A percentile compares a stretch with the other conserved stretches of the same genome.
Evolutionary conservation across 2,329 filamentous ascomycete genomes (phyloP).

Genomic region (Penicillium brasilianum): DNA sequence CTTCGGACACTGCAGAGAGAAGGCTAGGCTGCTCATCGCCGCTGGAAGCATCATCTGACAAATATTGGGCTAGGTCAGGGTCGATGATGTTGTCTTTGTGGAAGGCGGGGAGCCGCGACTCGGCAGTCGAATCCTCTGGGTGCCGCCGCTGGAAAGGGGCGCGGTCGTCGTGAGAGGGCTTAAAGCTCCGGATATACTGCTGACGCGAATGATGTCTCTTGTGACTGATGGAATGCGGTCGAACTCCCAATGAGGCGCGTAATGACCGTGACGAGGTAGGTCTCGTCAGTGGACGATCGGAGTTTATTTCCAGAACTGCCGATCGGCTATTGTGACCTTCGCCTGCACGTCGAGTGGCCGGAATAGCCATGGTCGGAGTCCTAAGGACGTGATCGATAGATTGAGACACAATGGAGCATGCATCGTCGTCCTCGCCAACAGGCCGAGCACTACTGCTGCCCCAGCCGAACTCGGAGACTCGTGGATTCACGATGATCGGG

Average conservation of each 20-base stretch:
- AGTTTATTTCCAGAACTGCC: constrained; percentile 86
- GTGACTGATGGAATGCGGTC: constrained; percentile 80
- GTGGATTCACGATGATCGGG: constrained; percentile 67
- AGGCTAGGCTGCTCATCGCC: constrained; percentile 91
- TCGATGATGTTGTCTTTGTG: constrained; percentile 99
- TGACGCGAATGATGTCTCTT: constrained; percentile 87
- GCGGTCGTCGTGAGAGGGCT: constrained; percentile 73
- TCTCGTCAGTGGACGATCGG: constrained; percentile 75
- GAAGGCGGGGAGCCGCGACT: constrained; percentile 80
- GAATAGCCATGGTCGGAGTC: constrained; percentile 68
- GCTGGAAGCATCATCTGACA: constrained; percentile 92
- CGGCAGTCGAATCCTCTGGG: constrained; percentile 68
- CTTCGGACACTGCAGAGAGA: constrained; percentile 72
- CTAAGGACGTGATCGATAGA: constrained; percentile 53
- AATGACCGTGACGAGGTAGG: constrained; percentile 93
- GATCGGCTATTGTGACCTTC: constrained; percentile 84
- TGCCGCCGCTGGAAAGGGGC: constrained; percentile 84
- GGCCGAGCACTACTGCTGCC: constrained; percentile 50
- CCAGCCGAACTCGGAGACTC: constrained; percentile 63
- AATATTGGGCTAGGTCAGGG: constrained; percentile 89
- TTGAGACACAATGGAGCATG: constrained; percentile 53
- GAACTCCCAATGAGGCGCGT: constrained; percentile 70
- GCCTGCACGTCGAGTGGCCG: constrained; percentile 67
- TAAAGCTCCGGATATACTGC: constrained; percentile 78
- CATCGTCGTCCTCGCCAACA: constrained; percentile 54